Conservation (phyloP, 1,139 yeast genomes). For the Zhuliangozyma blackwelliae region DNA sequence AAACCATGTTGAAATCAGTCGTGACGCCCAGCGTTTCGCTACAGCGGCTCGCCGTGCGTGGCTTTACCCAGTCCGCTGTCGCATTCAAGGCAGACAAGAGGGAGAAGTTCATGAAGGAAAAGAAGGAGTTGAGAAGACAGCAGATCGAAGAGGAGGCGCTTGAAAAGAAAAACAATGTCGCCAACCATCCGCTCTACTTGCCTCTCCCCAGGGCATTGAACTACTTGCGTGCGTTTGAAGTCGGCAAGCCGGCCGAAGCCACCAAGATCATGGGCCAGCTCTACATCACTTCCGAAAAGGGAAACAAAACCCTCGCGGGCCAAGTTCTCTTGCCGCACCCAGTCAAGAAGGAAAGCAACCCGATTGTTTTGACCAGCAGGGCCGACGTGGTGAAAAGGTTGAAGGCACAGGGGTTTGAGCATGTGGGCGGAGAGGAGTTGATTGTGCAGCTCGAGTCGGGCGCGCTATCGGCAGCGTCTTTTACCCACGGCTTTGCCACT, state of each 20-base stretch:
- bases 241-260: conserved; percentile 68
- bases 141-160: too few species aligned
- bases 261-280: conserved; percentile 68
- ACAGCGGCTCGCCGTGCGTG: too few species aligned
- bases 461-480: conserved; percentile 45
- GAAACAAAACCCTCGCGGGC: conserved; percentile 73
- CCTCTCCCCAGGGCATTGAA: conserved; percentile 69
- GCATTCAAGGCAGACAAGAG: too few species aligned
- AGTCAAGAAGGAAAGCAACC: conserved; percentile 50
- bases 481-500: conserved; percentile 81
- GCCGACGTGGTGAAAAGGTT: conserved; percentile 51
- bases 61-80: too few species aligned
- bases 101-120: too few species aligned
- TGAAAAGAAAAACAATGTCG: not conserved
- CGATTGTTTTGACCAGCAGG: conserved; percentile 65
- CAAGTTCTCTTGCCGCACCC: conserved; percentile 75
- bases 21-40: too few species aligned
- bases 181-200: conserved; percentile 59
- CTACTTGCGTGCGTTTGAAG: conserved; percentile 83
- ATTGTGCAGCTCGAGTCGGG: conserved; percentile 61
- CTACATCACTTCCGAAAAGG: conserved; percentile 71
- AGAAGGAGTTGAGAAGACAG: too few species aligned
- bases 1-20: too few species aligned
- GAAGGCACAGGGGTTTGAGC: conserved; percentile 51
- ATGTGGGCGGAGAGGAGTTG: conserved; percentile 70